These are phyloP conservation scores for Hericium rajendrae DNA, from an alignment of 768 basidiomycete genomes.

Conservation along the genomic window DNA sequence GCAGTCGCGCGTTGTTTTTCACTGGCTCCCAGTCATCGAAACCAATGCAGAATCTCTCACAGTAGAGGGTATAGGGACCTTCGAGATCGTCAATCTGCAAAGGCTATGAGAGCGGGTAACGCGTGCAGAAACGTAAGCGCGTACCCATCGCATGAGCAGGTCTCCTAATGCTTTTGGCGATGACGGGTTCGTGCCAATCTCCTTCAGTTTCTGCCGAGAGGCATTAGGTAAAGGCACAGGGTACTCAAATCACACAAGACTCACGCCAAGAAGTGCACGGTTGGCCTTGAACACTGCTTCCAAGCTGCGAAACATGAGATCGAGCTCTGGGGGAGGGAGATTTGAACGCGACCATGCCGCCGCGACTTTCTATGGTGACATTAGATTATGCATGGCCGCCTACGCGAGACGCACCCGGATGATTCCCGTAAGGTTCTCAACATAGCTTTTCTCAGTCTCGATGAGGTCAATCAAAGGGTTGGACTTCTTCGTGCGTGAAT, in stretches of 20 bases:
- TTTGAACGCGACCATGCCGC: slow-evolving; percentile 96
- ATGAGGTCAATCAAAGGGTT: slow-evolving; percentile 90
- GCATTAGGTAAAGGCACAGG: slow-evolving; percentile 7
- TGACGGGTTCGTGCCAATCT: slow-evolving; percentile 86
- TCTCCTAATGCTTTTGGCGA: slow-evolving; percentile 93
- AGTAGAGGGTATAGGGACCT: slow-evolving; percentile 77
- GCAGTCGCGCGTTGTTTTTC: slow-evolving; percentile 62
- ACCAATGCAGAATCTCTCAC: slow-evolving; percentile 56
- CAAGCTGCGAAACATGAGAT: slow-evolving; percentile 89
- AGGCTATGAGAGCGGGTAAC: slow-evolving; percentile 9
- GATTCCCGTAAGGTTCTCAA: slow-evolving; percentile 80
- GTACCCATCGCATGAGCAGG: slow-evolving; percentile 93
- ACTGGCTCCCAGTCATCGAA: slow-evolving; percentile 85
- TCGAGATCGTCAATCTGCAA: slow-evolving; percentile 85
- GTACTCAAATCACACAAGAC: slow-evolving; percentile 17
- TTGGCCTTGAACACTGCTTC: slow-evolving; percentile 92
- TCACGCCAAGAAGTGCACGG: slow-evolving; percentile 64
- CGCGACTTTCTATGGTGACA: slow-evolving; percentile 69
- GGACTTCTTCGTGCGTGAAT: slow-evolving; percentile 46
- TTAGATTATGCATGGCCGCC: background rate
- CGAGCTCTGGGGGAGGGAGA: slow-evolving; percentile 85
- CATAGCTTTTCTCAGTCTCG: slow-evolving; percentile 87
- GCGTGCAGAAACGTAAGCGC: slow-evolving; percentile 20
- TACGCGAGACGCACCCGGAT: slow-evolving; percentile 60
- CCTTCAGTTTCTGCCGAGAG: slow-evolving; percentile 70